phyloP scores from a whole-genome alignment of 2,329 filamentous ascomycete genomes.

The Apiospora hydei region DNA sequence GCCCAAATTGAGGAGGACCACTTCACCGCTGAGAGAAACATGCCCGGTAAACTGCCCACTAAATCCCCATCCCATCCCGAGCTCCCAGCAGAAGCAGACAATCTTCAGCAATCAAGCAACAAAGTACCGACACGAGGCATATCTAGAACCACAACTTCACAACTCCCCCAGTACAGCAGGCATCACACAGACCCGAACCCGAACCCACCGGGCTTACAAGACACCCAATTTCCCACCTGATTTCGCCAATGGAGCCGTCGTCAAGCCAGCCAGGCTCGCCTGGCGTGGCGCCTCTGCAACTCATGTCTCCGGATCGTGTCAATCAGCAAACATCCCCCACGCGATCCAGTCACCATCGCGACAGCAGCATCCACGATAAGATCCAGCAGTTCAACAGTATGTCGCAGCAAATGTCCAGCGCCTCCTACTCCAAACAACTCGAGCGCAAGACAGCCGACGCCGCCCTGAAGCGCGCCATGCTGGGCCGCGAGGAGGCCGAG shows the following conservation, averaged over 20 bases:
- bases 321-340: slow-evolving; percentile 41
- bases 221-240: slow-evolving; percentile 14
- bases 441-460: slow-evolving; percentile 72
- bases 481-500: slow-evolving; percentile 76
- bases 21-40: slow-evolving; percentile 12
- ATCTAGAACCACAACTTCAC: slow-evolving; percentile 1
- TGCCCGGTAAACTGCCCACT: slow-evolving; percentile 11
- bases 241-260: slow-evolving; percentile 12
- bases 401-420: slow-evolving; percentile 30
- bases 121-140: slow-evolving; percentile 6
- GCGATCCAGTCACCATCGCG: slow-evolving; percentile 33
- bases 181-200: slow-evolving; percentile 5
- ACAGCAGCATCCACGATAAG: slow-evolving; percentile 45
- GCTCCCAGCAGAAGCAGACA: not conserved
- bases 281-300: slow-evolving; percentile 38
- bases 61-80: slow-evolving; percentile 15
- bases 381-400: slow-evolving; percentile 45
- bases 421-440: slow-evolving; percentile 59
- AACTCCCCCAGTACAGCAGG: not conserved
- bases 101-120: not conserved
- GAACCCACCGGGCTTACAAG: not conserved
- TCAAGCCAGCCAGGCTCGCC: slow-evolving; percentile 30
- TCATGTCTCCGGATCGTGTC: slow-evolving; percentile 40
- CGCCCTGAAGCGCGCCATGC: slow-evolving; percentile 69
- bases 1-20: not conserved